Evolutionary conservation across 2,329 filamentous ascomycete genomes (phyloP).

Genomic region (Botrytis fabae): DNA sequence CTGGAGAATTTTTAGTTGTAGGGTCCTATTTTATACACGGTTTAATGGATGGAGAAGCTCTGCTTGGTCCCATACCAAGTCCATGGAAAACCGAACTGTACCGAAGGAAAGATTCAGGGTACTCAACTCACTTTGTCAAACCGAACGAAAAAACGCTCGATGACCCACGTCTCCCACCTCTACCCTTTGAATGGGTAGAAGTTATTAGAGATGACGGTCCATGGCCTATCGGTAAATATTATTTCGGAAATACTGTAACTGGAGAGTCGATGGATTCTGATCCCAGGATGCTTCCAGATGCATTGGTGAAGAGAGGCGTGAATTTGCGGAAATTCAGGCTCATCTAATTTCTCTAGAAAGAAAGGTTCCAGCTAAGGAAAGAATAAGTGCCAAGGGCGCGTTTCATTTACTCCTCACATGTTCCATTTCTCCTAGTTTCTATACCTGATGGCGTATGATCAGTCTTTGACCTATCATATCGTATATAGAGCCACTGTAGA

Average conservation of each 20-base stretch:
- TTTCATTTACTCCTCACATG: neutral
- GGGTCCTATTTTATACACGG: neutral
- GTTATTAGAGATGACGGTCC: neutral
- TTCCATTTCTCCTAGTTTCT: too few species aligned
- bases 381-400: accelerated
- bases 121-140: neutral
- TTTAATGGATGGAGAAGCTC: neutral
- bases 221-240: neutral
- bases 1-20: neutral
- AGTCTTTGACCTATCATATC: neutral
- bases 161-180: neutral
- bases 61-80: neutral
- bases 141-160: neutral
- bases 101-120: neutral
- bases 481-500: neutral
- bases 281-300: neutral
- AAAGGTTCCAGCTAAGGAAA: accelerated
- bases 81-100: neutral
- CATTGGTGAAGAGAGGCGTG: neutral
- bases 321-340: neutral
- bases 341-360: accelerated
- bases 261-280: neutral
- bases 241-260: neutral
- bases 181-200: neutral
- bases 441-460: too few species aligned